Evolutionary conservation across 1,139 yeast genomes (phyloP).

Genomic region (Debaryomyces sp.): DNA sequence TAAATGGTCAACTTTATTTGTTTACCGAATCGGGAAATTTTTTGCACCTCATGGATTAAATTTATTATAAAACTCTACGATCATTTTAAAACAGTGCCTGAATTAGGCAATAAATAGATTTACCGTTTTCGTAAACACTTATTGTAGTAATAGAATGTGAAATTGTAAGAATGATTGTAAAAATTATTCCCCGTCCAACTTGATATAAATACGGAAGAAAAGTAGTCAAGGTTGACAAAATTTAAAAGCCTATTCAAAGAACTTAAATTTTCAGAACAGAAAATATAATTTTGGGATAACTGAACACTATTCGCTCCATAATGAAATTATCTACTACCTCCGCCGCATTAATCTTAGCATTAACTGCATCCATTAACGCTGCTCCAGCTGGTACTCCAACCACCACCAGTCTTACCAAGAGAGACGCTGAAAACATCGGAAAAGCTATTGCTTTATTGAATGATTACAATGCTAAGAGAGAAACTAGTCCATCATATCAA

Average conservation of each 20-base stretch:
- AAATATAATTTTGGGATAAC: neutral
- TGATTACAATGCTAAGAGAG: constrained; percentile 34
- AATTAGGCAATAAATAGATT: constrained; percentile 3
- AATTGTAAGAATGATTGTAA: neutral
- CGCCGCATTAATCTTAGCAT: constrained; percentile 37
- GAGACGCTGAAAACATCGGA: constrained; percentile 33
- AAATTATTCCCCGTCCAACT: neutral
- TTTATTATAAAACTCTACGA: neutral
- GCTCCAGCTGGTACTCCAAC: constrained; percentile 30
- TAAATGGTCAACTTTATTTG: constrained; percentile 4
- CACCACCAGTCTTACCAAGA: constrained; percentile 28
- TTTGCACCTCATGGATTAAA: constrained; percentile 2
- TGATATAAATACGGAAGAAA: constrained; percentile 1
- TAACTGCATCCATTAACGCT: constrained; percentile 34
- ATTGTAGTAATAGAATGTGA: constrained; percentile 1
- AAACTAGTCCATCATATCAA: constrained; percentile 25
- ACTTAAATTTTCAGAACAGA: neutral
- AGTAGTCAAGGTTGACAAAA: neutral
- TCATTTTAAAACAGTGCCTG: neutral
- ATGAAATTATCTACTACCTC: constrained; percentile 38
- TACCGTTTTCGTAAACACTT: neutral
- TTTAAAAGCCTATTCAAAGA: neutral
- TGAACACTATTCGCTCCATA: neutral
- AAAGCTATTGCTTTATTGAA: constrained; percentile 34
- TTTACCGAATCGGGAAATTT: constrained; percentile 4